Conservation (phyloP, 371 early-diverging fungal genomes). For the Mucor saturninus region DNA sequence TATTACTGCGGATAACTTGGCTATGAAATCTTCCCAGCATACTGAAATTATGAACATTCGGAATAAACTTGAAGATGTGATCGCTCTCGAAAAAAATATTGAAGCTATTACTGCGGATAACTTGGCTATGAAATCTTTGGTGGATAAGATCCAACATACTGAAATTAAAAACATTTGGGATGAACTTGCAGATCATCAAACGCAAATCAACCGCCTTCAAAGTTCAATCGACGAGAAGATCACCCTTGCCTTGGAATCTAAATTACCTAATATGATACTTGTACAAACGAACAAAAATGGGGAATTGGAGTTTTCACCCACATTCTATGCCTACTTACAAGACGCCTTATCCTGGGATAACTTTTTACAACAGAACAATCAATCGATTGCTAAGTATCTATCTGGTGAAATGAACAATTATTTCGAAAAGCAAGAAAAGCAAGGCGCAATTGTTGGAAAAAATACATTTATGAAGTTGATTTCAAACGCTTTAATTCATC, state of each 20-base stretch:
- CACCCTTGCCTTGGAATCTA: not conserved
- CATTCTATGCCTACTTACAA: conserved; percentile 9
- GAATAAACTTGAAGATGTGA: not conserved
- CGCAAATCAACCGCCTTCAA: not conserved
- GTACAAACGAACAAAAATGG: conserved; percentile 16
- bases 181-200: not conserved
- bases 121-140: too few relatives aligned
- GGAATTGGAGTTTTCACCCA: conserved; percentile 4
- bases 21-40: too few relatives aligned
- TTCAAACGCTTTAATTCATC: conserved; percentile 6
- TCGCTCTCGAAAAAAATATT: too few relatives aligned
- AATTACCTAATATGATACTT: conserved; percentile 11
- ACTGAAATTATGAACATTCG: too few relatives aligned
- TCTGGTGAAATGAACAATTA: conserved; percentile 4
- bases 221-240: not conserved
- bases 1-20: too few relatives aligned
- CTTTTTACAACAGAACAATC: conserved; percentile 14
- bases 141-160: too few relatives aligned
- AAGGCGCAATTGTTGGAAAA: conserved; percentile 20
- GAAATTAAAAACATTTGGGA: not conserved
- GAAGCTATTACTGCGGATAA: too few relatives aligned
- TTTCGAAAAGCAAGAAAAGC: conserved; percentile 11
- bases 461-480: conserved; percentile 18
- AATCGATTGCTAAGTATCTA: conserved; percentile 10
- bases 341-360: conserved; percentile 8